phyloP scores from a whole-genome alignment of 768 basidiomycete genomes.

The Mycena albidolilacea region DNA sequence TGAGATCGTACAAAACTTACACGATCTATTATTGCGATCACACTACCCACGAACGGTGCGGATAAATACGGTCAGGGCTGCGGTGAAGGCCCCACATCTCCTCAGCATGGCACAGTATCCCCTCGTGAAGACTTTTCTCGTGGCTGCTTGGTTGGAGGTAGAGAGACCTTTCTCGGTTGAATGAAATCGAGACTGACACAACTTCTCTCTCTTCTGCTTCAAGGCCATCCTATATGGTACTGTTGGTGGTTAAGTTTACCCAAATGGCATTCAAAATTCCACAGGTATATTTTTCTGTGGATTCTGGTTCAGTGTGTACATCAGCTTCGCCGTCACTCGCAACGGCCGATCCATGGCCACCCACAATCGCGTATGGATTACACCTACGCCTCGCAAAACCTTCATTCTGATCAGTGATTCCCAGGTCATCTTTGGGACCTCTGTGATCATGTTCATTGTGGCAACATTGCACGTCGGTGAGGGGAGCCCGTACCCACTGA shows the following conservation, averaged over 20 bases:
- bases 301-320: conserved; percentile 35
- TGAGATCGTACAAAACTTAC: no score
- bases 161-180: conserved; percentile 9
- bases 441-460: conserved; percentile 40
- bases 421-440: conserved; percentile 39
- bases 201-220: neutral
- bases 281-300: conserved; percentile 36
- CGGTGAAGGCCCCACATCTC: neutral
- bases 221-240: conserved; percentile 8
- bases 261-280: neutral
- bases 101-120: conserved; percentile 32
- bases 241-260: no score
- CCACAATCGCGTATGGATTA: conserved; percentile 25
- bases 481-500: neutral
- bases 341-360: neutral
- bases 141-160: conserved; percentile 42
- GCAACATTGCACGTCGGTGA: conserved; percentile 39
- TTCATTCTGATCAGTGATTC: neutral
- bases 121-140: conserved; percentile 37
- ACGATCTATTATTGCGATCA: no score
- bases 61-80: no score
- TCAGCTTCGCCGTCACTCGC: conserved; percentile 7
- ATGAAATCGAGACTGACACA: no score
- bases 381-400: neutral
- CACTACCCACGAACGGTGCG: no score